These are phyloP conservation scores for Kluyveromyces siamensis DNA, from an alignment of 805 yeast genomes.

Conservation along the genomic window DNA sequence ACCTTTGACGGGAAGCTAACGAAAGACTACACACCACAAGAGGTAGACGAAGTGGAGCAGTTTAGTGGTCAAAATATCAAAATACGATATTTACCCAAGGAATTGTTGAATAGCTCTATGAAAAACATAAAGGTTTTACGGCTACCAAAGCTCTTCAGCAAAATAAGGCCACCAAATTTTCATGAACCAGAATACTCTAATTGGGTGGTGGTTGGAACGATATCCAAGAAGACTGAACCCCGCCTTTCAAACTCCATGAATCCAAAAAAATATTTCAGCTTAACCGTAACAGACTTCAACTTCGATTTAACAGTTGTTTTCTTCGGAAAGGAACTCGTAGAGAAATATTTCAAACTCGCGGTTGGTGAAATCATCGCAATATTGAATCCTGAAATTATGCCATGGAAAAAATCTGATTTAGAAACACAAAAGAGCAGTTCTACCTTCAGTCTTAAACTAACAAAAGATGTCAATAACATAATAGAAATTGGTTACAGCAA, in stretches of 20 bases:
- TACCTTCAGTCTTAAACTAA: slow-evolving; percentile 49
- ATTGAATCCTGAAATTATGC: slow-evolving; percentile 61
- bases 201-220: slow-evolving; percentile 72
- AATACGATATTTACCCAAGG: slow-evolving; percentile 38
- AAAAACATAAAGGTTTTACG: slow-evolving; percentile 46
- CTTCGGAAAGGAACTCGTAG: slow-evolving; percentile 54
- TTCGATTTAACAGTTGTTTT: slow-evolving; percentile 51
- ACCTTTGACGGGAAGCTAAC: slow-evolving; percentile 28
- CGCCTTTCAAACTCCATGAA: slow-evolving; percentile 34
- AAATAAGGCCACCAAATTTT: slow-evolving; percentile 60
- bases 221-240: slow-evolving; percentile 48
- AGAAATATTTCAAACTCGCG: slow-evolving; percentile 61
- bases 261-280: slow-evolving; percentile 46
- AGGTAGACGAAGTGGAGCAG: slow-evolving; percentile 37
- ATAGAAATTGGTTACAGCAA: slow-evolving; percentile 67
- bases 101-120: slow-evolving; percentile 31
- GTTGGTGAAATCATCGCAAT: slow-evolving; percentile 69
- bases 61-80: slow-evolving; percentile 36
- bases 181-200: slow-evolving; percentile 62
- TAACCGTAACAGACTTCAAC: slow-evolving; percentile 61
- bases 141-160: slow-evolving; percentile 51
- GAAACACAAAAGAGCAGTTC: slow-evolving; percentile 12
- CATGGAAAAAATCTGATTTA: slow-evolving; percentile 24
- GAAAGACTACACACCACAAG: slow-evolving; percentile 19
- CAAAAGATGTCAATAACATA: slow-evolving; percentile 41